Conservation (phyloP, 2,329 filamentous ascomycete genomes). For the Fusarium duplospermum region DNA sequence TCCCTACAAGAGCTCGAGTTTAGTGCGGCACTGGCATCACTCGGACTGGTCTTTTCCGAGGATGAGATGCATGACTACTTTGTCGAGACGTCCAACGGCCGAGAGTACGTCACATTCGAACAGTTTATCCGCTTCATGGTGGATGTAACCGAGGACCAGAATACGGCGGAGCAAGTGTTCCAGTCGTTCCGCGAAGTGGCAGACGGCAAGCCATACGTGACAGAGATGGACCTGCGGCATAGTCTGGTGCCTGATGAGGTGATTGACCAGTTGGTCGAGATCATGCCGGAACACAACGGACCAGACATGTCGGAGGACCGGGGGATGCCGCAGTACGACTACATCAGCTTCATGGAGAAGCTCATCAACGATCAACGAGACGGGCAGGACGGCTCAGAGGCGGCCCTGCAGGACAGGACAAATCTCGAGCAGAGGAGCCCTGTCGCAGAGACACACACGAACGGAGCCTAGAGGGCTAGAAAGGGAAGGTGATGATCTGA, state of each 20-base stretch:
- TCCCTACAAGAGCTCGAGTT: slow-evolving; percentile 94
- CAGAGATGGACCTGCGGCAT: slow-evolving; percentile 95
- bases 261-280: slow-evolving; percentile 89
- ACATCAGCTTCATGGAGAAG: slow-evolving; percentile 96
- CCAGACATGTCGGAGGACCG: slow-evolving; percentile 89
- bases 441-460: slow-evolving; percentile 41
- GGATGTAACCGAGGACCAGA: slow-evolving; percentile 97
- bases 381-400: slow-evolving; percentile 42
- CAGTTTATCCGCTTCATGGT: slow-evolving; percentile 99
- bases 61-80: slow-evolving; percentile 99
- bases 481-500: slow-evolving; percentile 1
- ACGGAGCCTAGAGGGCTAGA: slow-evolving; percentile 45
- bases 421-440: slow-evolving; percentile 48
- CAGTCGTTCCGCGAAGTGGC: slow-evolving; percentile 98
- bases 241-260: slow-evolving; percentile 96
- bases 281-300: slow-evolving; percentile 86
- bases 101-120: slow-evolving; percentile 90
- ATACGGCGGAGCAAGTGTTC: slow-evolving; percentile 98
- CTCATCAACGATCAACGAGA: slow-evolving; percentile 67
- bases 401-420: slow-evolving; percentile 51
- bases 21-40: slow-evolving; percentile 91
- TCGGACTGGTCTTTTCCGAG: slow-evolving; percentile 96
- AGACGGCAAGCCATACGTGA: slow-evolving; percentile 98
- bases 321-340: slow-evolving; percentile 90
- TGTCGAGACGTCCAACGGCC: slow-evolving; percentile 82